Base-by-base conservation (phyloP, 805 yeast genomes). In the Grigorovia yakushimaensis region DNA sequence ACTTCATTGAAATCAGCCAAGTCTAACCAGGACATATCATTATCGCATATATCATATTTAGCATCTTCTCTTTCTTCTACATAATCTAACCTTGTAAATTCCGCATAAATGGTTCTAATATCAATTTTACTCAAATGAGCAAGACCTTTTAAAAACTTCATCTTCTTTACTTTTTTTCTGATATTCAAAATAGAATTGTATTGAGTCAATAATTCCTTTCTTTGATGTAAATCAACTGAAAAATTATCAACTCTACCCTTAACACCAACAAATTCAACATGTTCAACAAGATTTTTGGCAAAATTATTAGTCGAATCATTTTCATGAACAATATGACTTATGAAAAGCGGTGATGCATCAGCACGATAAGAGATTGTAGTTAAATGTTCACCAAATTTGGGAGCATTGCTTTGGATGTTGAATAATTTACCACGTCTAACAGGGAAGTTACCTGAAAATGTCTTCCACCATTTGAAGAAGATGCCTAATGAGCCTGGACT, bases 391-490 rank as follows among this genome's bases (percentile, higher is more conserved):
- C 94, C 84, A 57, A 89, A 84, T 62, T 87, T 88, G 48, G 78
- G 78, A 8, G 79, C 69, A 27, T 73, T 64, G 46, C 72, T 72
- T 5, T 66, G 59, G 20, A 77, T 77, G 0, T 79, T 79, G 68
- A 87, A 91, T 21, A 93, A 59, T 1, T 67, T 63, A 0, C 98
- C 97, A 42, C 77, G 73, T 45, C 94, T 74, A 15, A 88, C 76
- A 0, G 98, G 96, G 19, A 89, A 69, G 47, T 82, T 81, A 22
- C 91, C 82, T n/a, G 82, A 76, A 64, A 91, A 91, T 53, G 85
- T 74, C 33, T 67, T 66, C 95, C 96, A 89, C 98, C 98, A 93
- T 4, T 64, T 60, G 57, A 79, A 80, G 67, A 93, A 88, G 50
- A 80, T 84, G 7, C 67, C 60, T 54, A 91, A 72, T 0, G 81